phyloP scores from a whole-genome alignment of 1,284 basidiomycete species.

The Ceratobasidium papillatum region DNA sequence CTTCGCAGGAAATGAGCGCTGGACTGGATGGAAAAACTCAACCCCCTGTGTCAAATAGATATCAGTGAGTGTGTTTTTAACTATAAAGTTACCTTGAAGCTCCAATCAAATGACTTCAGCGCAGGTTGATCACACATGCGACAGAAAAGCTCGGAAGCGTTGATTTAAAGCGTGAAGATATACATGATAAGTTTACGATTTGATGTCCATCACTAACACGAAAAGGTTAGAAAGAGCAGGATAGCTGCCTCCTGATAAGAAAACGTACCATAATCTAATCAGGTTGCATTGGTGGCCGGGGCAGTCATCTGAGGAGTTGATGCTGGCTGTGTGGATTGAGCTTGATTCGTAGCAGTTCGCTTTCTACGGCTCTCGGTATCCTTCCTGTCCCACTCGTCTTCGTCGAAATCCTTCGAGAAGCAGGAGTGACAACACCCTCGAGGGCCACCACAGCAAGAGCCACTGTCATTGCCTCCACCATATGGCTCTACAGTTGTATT shows the following conservation, averaged over 20 bases:
- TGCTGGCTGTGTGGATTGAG: background rate
- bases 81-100: background rate
- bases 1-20: slow-evolving; percentile 14
- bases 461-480: slow-evolving; percentile 21
- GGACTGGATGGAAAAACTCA: background rate
- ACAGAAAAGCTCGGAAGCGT: background rate
- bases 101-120: background rate
- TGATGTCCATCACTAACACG: background rate
- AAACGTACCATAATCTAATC: background rate
- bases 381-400: slow-evolving; percentile 26
- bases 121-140: background rate
- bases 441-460: slow-evolving; percentile 1
- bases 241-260: background rate
- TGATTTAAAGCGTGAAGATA: background rate
- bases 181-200: background rate
- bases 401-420: slow-evolving; percentile 19
- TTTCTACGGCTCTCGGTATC: slow-evolving; percentile 6
- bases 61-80: background rate
- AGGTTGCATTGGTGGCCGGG: background rate
- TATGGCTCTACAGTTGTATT: background rate
- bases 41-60: background rate
- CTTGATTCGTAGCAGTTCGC: background rate
- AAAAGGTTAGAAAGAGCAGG: background rate
- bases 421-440: slow-evolving; percentile 28
- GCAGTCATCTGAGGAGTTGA: slow-evolving; percentile 23